phyloP scores from a whole-genome alignment of 2,329 filamentous ascomycete species.

The Aschersonia sp. region DNA sequence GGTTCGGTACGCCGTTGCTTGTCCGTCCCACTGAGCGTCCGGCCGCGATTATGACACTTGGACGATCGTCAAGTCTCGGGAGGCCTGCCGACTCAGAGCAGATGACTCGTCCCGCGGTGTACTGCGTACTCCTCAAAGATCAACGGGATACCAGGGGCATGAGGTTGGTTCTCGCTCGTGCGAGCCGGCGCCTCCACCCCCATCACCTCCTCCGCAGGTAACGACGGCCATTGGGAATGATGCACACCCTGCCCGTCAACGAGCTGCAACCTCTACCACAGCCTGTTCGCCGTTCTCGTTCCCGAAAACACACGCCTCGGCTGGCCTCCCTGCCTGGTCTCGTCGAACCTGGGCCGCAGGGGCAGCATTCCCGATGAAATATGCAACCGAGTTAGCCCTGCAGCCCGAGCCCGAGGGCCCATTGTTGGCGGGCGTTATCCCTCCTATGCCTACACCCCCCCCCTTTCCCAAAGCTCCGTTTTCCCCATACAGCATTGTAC shows the following conservation, averaged over 20 bases:
- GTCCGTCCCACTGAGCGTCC: too few relatives aligned
- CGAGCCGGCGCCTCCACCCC: too few relatives aligned
- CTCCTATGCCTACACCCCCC: neutral
- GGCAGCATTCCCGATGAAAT: constrained; percentile 2
- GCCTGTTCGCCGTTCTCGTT: neutral
- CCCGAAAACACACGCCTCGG: neutral
- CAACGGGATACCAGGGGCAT: neutral
- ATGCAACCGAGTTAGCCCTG: constrained; percentile 4
- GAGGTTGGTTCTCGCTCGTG: too few relatives aligned
- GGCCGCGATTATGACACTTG: neutral
- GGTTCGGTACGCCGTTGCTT: too few relatives aligned
- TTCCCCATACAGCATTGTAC: neutral
- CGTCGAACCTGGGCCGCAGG: neutral
- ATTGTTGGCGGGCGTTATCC: constrained; percentile 2
- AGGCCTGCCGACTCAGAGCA: neutral
- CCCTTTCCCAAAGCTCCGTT: neutral
- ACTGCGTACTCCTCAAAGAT: neutral
- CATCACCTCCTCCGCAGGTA: too few relatives aligned
- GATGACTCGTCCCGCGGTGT: neutral
- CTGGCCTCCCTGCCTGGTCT: neutral
- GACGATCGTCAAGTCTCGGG: neutral
- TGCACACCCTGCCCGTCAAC: neutral
- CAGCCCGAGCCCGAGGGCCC: constrained; percentile 1
- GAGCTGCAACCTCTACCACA: neutral
- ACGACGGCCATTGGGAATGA: neutral